Evolutionary conservation across 371 early-diverging fungal species (phyloP).

Genomic region (Syncephalastrum monosporum): DNA sequence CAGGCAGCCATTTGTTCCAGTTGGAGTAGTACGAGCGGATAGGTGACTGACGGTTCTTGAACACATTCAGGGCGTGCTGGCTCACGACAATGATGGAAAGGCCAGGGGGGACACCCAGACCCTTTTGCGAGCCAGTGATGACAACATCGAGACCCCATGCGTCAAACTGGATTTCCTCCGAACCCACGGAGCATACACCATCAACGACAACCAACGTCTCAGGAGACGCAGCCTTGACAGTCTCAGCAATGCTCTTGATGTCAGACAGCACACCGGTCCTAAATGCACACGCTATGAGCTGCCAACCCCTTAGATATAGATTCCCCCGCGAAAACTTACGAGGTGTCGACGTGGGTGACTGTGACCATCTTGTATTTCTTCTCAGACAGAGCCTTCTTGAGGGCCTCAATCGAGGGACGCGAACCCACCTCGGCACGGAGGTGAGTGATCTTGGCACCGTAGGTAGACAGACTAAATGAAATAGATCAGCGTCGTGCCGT

Average conservation of each 20-base stretch:
- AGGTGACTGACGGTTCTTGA: slow-evolving; percentile 70
- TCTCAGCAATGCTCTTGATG: slow-evolving; percentile 73
- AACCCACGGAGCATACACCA: slow-evolving; percentile 95
- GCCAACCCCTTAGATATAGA: too few relatives aligned
- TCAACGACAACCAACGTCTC: slow-evolving; percentile 91
- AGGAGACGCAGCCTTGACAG: slow-evolving; percentile 79
- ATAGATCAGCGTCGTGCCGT: neutral
- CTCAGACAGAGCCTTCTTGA: slow-evolving; percentile 50
- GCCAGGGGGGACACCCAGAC: slow-evolving; percentile 89
- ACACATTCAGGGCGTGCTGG: slow-evolving; percentile 69
- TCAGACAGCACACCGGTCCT: slow-evolving; percentile 87
- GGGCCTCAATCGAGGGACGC: slow-evolving; percentile 61
- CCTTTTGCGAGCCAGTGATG: slow-evolving; percentile 94
- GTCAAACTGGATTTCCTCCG: slow-evolving; percentile 91
- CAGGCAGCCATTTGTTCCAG: slow-evolving; percentile 88
- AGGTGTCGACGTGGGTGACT: slow-evolving; percentile 96
- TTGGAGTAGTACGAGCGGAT: slow-evolving; percentile 74
- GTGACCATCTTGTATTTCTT: slow-evolving; percentile 84
- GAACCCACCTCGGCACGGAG: slow-evolving; percentile 70
- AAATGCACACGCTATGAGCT: neutral
- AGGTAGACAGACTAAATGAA: slow-evolving; percentile 69
- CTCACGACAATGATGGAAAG: slow-evolving; percentile 82
- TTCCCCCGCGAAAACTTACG: slow-evolving; percentile 39
- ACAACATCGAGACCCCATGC: slow-evolving; percentile 90
- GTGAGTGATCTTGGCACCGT: slow-evolving; percentile 84